Evolutionary conservation across 31 red algal genomes (phyloP).

Genomic region (Asparagopsis taxiformis): DNA sequence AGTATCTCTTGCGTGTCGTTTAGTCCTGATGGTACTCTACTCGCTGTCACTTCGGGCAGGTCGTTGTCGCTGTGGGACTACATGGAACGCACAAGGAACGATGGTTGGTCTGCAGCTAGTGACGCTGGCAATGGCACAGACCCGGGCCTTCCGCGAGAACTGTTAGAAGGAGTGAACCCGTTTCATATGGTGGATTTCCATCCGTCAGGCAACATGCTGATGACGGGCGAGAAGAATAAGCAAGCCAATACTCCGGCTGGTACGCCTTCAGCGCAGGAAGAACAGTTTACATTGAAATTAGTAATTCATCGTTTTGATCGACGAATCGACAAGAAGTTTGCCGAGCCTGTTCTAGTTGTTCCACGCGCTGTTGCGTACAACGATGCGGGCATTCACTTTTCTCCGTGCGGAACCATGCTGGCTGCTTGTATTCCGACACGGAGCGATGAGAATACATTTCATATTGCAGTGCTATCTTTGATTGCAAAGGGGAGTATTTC

Average conservation of each 20-base stretch:
- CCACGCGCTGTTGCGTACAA: slow-evolving; percentile 89
- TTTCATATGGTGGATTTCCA: slow-evolving; percentile 89
- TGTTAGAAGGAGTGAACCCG: slow-evolving; percentile 42
- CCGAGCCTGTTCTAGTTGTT: slow-evolving; percentile 63
- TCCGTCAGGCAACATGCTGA: slow-evolving; percentile 74
- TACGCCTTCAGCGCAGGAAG: slow-evolving; percentile 16
- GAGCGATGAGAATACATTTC: slow-evolving; percentile 31
- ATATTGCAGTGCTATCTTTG: slow-evolving; percentile 74
- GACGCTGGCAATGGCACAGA: slow-evolving; percentile 16
- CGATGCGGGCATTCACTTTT: slow-evolving; percentile 91
- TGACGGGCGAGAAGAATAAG: slow-evolving; percentile 80
- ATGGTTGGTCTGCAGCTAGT: slow-evolving; percentile 11
- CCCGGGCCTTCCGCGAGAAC: slow-evolving; percentile 36
- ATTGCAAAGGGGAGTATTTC: slow-evolving; percentile 14
- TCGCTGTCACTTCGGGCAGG: slow-evolving; percentile 74
- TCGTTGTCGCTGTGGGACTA: slow-evolving; percentile 75
- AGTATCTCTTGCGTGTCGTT: slow-evolving; percentile 78
- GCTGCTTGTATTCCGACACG: slow-evolving; percentile 79
- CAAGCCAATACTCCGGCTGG: neutral
- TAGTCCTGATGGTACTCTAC: slow-evolving; percentile 63
- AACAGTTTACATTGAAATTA: slow-evolving; percentile 80
- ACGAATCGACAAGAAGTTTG: slow-evolving; percentile 27
- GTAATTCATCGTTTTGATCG: slow-evolving; percentile 71
- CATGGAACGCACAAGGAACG: slow-evolving; percentile 11
- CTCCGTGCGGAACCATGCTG: slow-evolving; percentile 85